Evolutionary conservation across 2,329 filamentous ascomycete genomes (phyloP), one percentile per base, ranked within the genome.

Genomic region (Coniochaeta sp.): DNA sequence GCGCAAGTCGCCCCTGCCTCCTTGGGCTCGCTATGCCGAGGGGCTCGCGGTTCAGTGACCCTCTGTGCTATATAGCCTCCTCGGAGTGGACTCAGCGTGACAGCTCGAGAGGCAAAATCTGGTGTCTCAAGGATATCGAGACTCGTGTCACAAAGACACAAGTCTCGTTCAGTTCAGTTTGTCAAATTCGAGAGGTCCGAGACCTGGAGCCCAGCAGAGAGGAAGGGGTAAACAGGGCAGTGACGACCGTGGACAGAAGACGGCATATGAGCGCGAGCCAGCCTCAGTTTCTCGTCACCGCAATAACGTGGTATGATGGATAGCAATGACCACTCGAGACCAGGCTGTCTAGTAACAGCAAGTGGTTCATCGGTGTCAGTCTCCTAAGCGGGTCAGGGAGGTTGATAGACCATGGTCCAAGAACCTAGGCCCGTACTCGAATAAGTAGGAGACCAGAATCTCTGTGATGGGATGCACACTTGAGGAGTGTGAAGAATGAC

Each of bases 341-440:
- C 59, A 36, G 54, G 63, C 64, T 63, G 64, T 65, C 64, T 65
- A 63, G 36, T 63, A 65, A 65, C 64, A 64, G 64, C 63, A 61
- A 36, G 58, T 50, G 63, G 28, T 62, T 61, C 60, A 62, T 63
- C 61, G 60, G 60, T 59, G 62, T 59, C 58, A 60, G 38, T 34
- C 28, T 40, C 43, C 40, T 36, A 57, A 36, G 40, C 26, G 26
- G 58, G 1, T 65, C 64, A 65, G 58, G 58, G 47, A 56, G 61
- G 59, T 52, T 34, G 54, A 28, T 38, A 57, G 58, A 59, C 40
- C 54, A 57, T 57, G 54, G 54, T 57, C 54, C 14, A 57, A 31
- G 54, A 57, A 38, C 52, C 54, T 31, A 4, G 11, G 54, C 31
- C 47, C 8, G 47, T 17, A 28, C 24, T 52, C 24, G 22, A 47